Conservation (phyloP, 768 basidiomycete species). For the Suillus subluteus region DNA sequence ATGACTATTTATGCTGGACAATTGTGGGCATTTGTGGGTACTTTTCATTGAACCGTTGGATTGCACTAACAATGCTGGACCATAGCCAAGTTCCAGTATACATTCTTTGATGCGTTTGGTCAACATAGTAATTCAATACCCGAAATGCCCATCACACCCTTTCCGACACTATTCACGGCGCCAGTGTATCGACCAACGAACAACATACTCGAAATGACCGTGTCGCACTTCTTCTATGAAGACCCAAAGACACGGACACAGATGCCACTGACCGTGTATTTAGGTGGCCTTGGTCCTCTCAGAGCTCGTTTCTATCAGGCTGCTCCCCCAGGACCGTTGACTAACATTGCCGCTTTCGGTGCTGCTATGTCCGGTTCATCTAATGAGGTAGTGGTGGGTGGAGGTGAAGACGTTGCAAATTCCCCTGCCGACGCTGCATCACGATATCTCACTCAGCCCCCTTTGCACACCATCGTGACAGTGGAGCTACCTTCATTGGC, state of each 20-base stretch:
- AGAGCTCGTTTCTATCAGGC: slow-evolving; percentile 78
- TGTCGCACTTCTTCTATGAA: slow-evolving; percentile 87
- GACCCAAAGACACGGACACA: slow-evolving; percentile 66
- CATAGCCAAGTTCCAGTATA: slow-evolving; percentile 90
- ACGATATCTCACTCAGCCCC: slow-evolving; percentile 55
- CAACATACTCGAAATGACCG: slow-evolving; percentile 80
- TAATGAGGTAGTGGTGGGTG: slow-evolving; percentile 29
- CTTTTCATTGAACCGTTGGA: slow-evolving; percentile 15
- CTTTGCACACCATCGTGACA: slow-evolving; percentile 79
- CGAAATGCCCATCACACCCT: slow-evolving; percentile 83
- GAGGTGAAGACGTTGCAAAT: slow-evolving; percentile 25
- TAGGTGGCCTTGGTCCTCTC: slow-evolving; percentile 88
- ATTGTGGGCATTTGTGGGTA: slow-evolving; percentile 91
- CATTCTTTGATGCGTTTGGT: slow-evolving; percentile 89
- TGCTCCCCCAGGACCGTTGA: slow-evolving; percentile 68
- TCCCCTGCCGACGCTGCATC: slow-evolving; percentile 30
- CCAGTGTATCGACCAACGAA: slow-evolving; percentile 72
- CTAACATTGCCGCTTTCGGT: slow-evolving; percentile 62
- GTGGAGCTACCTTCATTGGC: slow-evolving; percentile 82
- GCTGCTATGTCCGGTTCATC: slow-evolving; percentile 47
- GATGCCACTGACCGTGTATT: slow-evolving; percentile 83
- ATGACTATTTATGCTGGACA: slow-evolving; percentile 95
- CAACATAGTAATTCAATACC: slow-evolving; percentile 72
- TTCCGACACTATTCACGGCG: slow-evolving; percentile 83
- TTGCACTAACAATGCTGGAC: slow-evolving; percentile 23